Base-by-base conservation (phyloP, 2,329 filamentous ascomycete genomes). In the Corniculantispora saksenae region DNA sequence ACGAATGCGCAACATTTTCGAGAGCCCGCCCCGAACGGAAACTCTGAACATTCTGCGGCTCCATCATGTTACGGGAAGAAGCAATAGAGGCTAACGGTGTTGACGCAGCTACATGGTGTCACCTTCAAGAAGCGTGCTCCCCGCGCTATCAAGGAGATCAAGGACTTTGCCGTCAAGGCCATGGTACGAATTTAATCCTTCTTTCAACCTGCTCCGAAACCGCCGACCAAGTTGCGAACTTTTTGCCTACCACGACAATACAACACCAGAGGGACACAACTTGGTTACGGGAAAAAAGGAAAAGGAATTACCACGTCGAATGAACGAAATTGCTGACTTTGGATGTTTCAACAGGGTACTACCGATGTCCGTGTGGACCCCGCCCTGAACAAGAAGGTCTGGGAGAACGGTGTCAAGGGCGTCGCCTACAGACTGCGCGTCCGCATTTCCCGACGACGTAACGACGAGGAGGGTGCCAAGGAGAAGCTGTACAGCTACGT, bases 371-470 rank as follows among this genome's bases (percentile, higher is more conserved):
- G 95, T 77, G 85, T 99, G 80, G 95, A 99, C 89, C 95, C 95
- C 79, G 91, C 95, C 86, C 86, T 99, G 79, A 99, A 99, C 91
- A 99, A 99, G 92, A 98, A 99, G 89, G 94, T 99, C 82, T 99
- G 95, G 95, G 95, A 99, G 86, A 87, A 91, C 79, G 95, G 95
- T 83, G 90, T 99, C 87, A 99, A 98, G 92, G 96, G 95, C 79
- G 94, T 97, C 74, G 93, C 94, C 74, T 98, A 91, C 91, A 91
- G 96, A 83, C 88, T 99, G 76, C 94, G 95, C 78, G 90, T 99
- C 80, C 93, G 96, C 85, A 97, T 99, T 85, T 97, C 93, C 80
- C 93, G 95, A 84, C 96, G 97, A 90, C 93, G 95, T 89, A 99
- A 99, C 86, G 95, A 99, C 83, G 95, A 98, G 88, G 95, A 99